These are phyloP conservation scores for Graphilbum sp. DNA, from an alignment of 2,329 filamentous ascomycete genomes.

Conservation along the genomic window DNA sequence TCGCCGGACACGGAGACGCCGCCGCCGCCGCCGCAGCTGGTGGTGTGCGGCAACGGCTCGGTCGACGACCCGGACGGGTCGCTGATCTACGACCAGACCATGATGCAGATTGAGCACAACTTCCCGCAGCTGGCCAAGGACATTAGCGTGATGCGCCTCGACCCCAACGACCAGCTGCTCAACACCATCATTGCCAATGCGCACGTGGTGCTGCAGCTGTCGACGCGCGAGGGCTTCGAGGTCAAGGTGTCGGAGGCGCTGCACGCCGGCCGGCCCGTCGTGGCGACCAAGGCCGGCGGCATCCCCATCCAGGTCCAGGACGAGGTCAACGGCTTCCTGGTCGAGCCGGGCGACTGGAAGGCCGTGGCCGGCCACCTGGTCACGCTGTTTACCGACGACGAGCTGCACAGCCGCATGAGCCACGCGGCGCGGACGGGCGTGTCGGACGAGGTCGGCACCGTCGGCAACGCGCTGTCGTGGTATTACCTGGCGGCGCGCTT, in stretches of 20 bases:
- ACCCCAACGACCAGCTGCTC: conserved; percentile 64
- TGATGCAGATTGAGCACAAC: conserved; percentile 45
- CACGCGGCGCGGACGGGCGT: conserved; percentile 47
- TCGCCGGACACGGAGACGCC: no score
- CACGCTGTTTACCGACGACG: conserved; percentile 47
- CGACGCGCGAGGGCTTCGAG: conserved; percentile 69
- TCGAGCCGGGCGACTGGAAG: conserved; percentile 52
- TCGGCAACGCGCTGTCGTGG: conserved; percentile 63
- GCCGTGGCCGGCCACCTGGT: conserved; percentile 52
- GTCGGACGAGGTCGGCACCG: conserved; percentile 67
- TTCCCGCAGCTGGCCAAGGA: conserved; percentile 47
- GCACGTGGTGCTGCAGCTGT: conserved; percentile 61
- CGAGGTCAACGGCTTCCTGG: conserved; percentile 55
- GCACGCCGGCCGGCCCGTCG: conserved; percentile 64
- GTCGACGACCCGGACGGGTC: conserved; percentile 68
- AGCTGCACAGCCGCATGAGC: conserved; percentile 51
- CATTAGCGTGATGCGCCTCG: conserved; percentile 60
- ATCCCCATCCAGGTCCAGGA: conserved; percentile 66
- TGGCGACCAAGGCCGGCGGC: conserved; percentile 60
- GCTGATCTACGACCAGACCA: conserved; percentile 54
- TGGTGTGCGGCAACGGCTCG: conserved; percentile 65
- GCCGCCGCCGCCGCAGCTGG: conserved; percentile 53
- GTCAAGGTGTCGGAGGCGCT: conserved; percentile 75
- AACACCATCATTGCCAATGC: conserved; percentile 60
- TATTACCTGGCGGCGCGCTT: conserved; percentile 67